Evolutionary conservation across 768 basidiomycete species (phyloP).

Genomic region (Nevesoporus exiguus): DNA sequence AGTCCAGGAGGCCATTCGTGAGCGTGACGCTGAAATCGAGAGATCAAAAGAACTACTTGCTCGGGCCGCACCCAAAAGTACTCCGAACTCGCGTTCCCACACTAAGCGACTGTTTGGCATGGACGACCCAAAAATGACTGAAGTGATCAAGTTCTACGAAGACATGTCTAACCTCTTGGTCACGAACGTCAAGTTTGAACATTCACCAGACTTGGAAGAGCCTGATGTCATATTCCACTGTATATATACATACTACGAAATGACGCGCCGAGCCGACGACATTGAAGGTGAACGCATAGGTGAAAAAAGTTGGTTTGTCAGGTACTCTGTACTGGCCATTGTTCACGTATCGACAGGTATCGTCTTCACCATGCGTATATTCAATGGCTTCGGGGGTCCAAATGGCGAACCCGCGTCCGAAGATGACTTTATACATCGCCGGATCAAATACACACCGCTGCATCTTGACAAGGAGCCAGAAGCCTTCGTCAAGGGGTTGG

Average conservation of each 20-base stretch:
- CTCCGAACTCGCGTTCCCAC: slow-evolving; percentile 35
- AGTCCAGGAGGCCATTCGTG: slow-evolving; percentile 52
- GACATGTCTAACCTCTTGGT: slow-evolving; percentile 81
- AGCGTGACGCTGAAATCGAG: slow-evolving; percentile 64
- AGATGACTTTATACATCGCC: slow-evolving; percentile 32
- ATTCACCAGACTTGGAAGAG: slow-evolving; percentile 19
- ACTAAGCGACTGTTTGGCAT: slow-evolving; percentile 34
- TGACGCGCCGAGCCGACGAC: slow-evolving; percentile 28
- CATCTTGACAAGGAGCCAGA: slow-evolving; percentile 58
- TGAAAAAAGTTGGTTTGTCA: slow-evolving; percentile 31
- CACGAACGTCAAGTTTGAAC: slow-evolving; percentile 52
- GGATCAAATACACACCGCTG: slow-evolving; percentile 55
- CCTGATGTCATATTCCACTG: slow-evolving; percentile 65
- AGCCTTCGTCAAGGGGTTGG: slow-evolving; percentile 55
- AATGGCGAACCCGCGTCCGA: slow-evolving; percentile 32
- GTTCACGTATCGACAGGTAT: slow-evolving; percentile 42
- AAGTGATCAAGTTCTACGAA: slow-evolving; percentile 75
- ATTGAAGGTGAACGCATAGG: slow-evolving; percentile 32
- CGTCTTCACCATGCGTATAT: slow-evolving; percentile 54
- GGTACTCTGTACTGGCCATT: background rate
- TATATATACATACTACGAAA: slow-evolving; percentile 53
- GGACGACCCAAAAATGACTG: slow-evolving; percentile 56
- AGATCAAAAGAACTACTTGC: slow-evolving; percentile 43
- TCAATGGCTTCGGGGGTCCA: slow-evolving; percentile 35
- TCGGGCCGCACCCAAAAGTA: slow-evolving; percentile 40